A percentile compares a stretch with the other conserved stretches of the same genome.
These are phyloP conservation scores for Hymenoscyphus scutula DNA, from an alignment of 2,329 filamentous ascomycete genomes.

Conservation along the genomic window DNA sequence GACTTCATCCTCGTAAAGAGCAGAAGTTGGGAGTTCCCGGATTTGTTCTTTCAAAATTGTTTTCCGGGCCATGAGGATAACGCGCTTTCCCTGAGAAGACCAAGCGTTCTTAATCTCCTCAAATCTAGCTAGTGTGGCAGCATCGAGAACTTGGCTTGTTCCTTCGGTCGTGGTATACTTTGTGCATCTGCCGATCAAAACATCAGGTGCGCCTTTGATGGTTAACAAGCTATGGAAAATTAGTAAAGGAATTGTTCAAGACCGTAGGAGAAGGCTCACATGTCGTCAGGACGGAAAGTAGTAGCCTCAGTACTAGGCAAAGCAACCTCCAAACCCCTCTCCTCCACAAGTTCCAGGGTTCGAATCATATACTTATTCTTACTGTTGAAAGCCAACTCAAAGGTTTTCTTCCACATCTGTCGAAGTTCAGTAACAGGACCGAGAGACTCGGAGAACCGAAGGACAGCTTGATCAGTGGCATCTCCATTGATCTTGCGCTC, in stretches of 20 bases:
- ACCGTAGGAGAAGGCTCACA: conserved; percentile 21
- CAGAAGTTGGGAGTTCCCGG: conserved; percentile 42
- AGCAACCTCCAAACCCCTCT: conserved; percentile 40
- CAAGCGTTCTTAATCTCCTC: conserved; percentile 64
- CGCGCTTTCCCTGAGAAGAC: conserved; percentile 66
- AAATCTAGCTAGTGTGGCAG: conserved; percentile 45
- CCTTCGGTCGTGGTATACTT: conserved; percentile 57
- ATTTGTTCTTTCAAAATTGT: conserved; percentile 44
- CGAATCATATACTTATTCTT: conserved; percentile 82
- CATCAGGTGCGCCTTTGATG: conserved; percentile 78
- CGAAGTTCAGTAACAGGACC: conserved; percentile 59
- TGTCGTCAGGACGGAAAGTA: conserved; percentile 29
- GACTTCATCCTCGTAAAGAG: conserved; percentile 57
- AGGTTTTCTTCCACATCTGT: conserved; percentile 62
- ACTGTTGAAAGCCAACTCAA: conserved; percentile 73
- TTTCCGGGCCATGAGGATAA: conserved; percentile 65
- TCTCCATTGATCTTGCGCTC: conserved; percentile 69
- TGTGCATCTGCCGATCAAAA: conserved; percentile 63
- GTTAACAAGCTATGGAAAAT: conserved; percentile 49
- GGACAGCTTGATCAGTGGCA: conserved; percentile 72
- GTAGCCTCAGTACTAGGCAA: conserved; percentile 38
- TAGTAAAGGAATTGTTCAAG: conserved; percentile 11
- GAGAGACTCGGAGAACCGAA: conserved; percentile 68
- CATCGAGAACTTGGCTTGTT: conserved; percentile 48
- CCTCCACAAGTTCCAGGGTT: conserved; percentile 48